Percentiles rank a stretch among this genome's conserved stretches.
Conservation (phyloP, 2,329 filamentous ascomycete species). For the Fusarium tanahbumbuense region DNA sequence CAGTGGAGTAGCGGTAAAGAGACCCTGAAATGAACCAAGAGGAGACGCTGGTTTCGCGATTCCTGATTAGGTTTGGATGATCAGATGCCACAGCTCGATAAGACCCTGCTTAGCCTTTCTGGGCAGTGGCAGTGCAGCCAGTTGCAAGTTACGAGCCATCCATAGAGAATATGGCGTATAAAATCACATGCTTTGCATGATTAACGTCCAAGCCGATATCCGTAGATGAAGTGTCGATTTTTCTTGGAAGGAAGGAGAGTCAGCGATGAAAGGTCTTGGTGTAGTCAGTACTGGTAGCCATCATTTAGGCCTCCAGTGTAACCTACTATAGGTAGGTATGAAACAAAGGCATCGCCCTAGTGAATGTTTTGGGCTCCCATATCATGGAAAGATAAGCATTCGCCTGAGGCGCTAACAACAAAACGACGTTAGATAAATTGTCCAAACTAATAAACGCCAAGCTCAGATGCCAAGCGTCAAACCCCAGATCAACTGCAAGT, state of each 20-base stretch:
- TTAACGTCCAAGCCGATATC: not conserved
- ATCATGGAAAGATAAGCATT: not conserved
- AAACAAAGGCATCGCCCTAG: not conserved
- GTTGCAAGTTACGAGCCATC: not conserved
- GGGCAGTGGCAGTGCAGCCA: slow-evolving; percentile 32
- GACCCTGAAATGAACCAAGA: slow-evolving; percentile 13
- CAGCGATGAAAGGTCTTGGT: not conserved
- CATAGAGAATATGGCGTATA: not conserved
- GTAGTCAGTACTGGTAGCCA: not conserved
- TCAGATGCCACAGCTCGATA: not conserved
- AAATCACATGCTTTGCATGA: slow-evolving; percentile 26
- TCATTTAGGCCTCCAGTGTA: not conserved
- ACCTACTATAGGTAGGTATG: too few relatives aligned
- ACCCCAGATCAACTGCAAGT: slow-evolving; percentile 29
- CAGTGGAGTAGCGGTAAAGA: slow-evolving; percentile 38
- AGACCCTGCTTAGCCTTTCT: slow-evolving; percentile 10
- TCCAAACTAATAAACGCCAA: slow-evolving; percentile 5
- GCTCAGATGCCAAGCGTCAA: slow-evolving; percentile 22
- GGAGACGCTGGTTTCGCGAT: slow-evolving; percentile 20
- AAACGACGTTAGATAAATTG: not conserved
- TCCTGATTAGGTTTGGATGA: slow-evolving; percentile 21
- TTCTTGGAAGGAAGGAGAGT: not conserved
- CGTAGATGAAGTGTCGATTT: not conserved
- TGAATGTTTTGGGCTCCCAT: too few relatives aligned
- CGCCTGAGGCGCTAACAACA: not conserved